Percentiles rank a stretch among this genome's conserved stretches.
Evolutionary conservation across 495 filamentous ascomycete genomes (phyloP).

Genomic region (Staphylotrichum longicolle): DNA sequence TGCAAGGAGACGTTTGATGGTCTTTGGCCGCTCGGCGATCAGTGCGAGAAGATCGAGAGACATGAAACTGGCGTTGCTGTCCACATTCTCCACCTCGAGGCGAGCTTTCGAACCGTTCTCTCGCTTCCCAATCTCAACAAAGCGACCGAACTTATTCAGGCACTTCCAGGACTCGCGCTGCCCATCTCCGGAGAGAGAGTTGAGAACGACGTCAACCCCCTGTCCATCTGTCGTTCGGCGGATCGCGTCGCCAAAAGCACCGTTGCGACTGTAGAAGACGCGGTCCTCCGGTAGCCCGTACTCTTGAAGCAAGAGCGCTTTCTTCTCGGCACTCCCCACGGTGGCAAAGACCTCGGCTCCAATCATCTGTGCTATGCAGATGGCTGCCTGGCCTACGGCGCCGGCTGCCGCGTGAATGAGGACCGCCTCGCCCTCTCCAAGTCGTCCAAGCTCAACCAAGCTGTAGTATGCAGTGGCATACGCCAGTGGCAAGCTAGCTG

Average conservation of each 20-base stretch:
- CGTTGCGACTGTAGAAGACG: constrained; percentile 53
- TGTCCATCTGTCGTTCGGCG: constrained; percentile 46
- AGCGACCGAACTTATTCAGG: constrained; percentile 47
- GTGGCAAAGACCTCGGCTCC: constrained; percentile 61
- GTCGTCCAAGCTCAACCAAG: constrained; percentile 46
- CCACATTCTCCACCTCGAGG: constrained; percentile 42
- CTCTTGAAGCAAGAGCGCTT: constrained; percentile 46
- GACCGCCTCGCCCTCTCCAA: constrained; percentile 53
- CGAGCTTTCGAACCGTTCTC: constrained; percentile 41
- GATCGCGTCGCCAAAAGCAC: constrained; percentile 49
- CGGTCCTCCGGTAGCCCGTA: constrained; percentile 52
- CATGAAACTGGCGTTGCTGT: constrained; percentile 48
- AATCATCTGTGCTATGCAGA: constrained; percentile 52
- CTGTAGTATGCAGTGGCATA: constrained; percentile 61
- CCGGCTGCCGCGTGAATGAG: constrained; percentile 61
- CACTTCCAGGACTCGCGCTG: constrained; percentile 50
- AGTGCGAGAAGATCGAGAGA: constrained; percentile 49
- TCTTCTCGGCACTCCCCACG: constrained; percentile 53
- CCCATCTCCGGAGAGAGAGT: constrained; percentile 40
- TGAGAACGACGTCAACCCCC: constrained; percentile 48
- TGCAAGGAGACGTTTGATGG: constrained; percentile 40
- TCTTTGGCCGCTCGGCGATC: constrained; percentile 39
- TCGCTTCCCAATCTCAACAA: constrained; percentile 46
- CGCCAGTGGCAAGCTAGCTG: constrained; percentile 56
- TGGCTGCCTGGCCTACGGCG: constrained; percentile 60